These are phyloP conservation scores for Penicillium sp. DNA, from an alignment of 2,329 filamentous ascomycete genomes.

Conservation along the genomic window DNA sequence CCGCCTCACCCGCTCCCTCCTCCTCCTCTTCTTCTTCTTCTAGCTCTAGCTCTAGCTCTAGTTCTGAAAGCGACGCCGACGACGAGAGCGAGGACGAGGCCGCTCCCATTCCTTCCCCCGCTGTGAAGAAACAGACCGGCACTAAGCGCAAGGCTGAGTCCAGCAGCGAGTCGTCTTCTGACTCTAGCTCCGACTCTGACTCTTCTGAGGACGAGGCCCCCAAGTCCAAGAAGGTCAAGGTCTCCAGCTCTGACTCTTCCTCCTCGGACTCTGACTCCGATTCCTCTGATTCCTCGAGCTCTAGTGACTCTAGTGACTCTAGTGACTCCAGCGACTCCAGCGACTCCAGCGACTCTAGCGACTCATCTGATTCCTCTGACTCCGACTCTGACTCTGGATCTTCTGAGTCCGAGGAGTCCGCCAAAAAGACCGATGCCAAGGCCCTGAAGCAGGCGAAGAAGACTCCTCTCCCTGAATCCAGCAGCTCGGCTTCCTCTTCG, in stretches of 20 bases:
- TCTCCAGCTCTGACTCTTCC: constrained; percentile 29
- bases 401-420: constrained; percentile 27
- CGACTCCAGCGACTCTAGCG: constrained; percentile 7
- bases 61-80: constrained; percentile 52
- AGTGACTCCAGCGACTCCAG: constrained; percentile 10
- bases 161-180: constrained; percentile 42
- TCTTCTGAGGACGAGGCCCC: constrained; percentile 48
- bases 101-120: constrained; percentile 30
- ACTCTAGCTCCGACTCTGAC: constrained; percentile 46
- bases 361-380: constrained; percentile 17
- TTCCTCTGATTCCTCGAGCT: constrained; percentile 23
- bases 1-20: constrained; percentile 26
- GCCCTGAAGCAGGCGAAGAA: constrained; percentile 35
- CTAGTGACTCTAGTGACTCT: constrained; percentile 5
- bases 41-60: constrained; percentile 35
- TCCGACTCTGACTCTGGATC: constrained; percentile 18
- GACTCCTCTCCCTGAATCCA: constrained; percentile 35
- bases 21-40: constrained; percentile 38
- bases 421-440: constrained; percentile 28
- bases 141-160: constrained; percentile 60
- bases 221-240: constrained; percentile 55
- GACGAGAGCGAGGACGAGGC: constrained; percentile 55
- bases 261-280: constrained; percentile 30
- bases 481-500: constrained; percentile 21
- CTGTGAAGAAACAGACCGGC: constrained; percentile 36